These are phyloP conservation scores for Pisolithus tinctorius DNA, from an alignment of 768 basidiomycete species.

Conservation along the genomic window DNA sequence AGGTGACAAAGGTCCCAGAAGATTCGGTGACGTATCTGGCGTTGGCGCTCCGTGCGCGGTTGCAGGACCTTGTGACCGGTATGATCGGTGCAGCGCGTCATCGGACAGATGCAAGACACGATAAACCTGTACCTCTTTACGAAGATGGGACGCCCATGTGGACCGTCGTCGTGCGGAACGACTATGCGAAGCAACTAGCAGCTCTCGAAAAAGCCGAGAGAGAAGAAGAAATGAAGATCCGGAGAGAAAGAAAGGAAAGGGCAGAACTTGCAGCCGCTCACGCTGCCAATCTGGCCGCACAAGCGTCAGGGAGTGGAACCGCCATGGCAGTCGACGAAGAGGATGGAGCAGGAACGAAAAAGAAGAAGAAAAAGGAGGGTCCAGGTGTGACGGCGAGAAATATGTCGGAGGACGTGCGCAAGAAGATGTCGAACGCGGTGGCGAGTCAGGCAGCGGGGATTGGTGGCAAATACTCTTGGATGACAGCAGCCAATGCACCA, in stretches of 20 bases:
- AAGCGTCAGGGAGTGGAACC: constrained; percentile 34
- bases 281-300: constrained; percentile 54
- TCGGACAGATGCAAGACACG: constrained; percentile 65
- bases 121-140: constrained; percentile 59
- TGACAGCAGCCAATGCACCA: constrained; percentile 58
- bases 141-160: constrained; percentile 73
- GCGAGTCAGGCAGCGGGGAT: constrained; percentile 86
- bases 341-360: constrained; percentile 61
- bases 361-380: constrained; percentile 75
- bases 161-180: constrained; percentile 68
- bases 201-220: constrained; percentile 73
- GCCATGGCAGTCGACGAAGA: constrained; percentile 36
- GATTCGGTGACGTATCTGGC: constrained; percentile 75
- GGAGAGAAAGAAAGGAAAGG: constrained; percentile 75
- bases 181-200: constrained; percentile 71
- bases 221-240: constrained; percentile 73
- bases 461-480: constrained; percentile 82
- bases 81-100: constrained; percentile 67
- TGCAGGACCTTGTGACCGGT: constrained; percentile 59
- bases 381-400: constrained; percentile 81
- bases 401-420: constrained; percentile 87
- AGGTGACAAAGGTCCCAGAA: constrained; percentile 60
- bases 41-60: constrained; percentile 66
- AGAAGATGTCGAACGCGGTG: constrained; percentile 87
- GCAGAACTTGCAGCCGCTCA: constrained; percentile 67